Percentiles rank a stretch among this genome's conserved stretches.
These are phyloP conservation scores for Aspergillus carlsbadensis DNA, from an alignment of 495 filamentous ascomycete species.

Conservation along the genomic window DNA sequence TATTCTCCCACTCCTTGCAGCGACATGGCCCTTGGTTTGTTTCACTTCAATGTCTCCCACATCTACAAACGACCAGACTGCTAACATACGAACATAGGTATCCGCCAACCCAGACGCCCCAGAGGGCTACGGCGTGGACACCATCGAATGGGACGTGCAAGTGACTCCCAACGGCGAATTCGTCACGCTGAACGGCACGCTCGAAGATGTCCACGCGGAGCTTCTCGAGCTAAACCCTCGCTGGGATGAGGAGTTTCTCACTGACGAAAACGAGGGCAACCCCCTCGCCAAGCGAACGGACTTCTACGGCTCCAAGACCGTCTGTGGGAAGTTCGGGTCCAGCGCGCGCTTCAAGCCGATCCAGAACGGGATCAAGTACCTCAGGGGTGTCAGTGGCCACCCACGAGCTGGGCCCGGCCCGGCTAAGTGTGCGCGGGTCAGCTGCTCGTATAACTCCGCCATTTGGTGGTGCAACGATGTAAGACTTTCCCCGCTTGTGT, in stretches of 20 bases:
- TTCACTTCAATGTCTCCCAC: neutral
- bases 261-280: neutral
- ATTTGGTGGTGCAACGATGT: conserved; percentile 8
- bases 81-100: neutral
- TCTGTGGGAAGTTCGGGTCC: neutral
- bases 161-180: neutral
- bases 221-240: neutral
- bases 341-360: neutral
- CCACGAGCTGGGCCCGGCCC: neutral
- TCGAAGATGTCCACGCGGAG: neutral
- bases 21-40: neutral
- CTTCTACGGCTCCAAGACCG: neutral
- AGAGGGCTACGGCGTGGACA: neutral
- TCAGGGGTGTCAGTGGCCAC: neutral
- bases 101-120: neutral
- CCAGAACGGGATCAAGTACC: neutral
- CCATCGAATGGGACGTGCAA: neutral
- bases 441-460: neutral
- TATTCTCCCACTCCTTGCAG: neutral
- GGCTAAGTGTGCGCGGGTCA: neutral
- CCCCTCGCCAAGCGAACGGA: neutral
- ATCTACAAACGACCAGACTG: too few species aligned
- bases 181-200: neutral
- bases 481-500: neutral
- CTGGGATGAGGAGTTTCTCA: neutral